Percentiles rank a stretch among this genome's conserved stretches.
These are phyloP conservation scores for Kockovaella imperatae DNA, from an alignment of 768 basidiomycete genomes.

Conservation along the genomic window DNA sequence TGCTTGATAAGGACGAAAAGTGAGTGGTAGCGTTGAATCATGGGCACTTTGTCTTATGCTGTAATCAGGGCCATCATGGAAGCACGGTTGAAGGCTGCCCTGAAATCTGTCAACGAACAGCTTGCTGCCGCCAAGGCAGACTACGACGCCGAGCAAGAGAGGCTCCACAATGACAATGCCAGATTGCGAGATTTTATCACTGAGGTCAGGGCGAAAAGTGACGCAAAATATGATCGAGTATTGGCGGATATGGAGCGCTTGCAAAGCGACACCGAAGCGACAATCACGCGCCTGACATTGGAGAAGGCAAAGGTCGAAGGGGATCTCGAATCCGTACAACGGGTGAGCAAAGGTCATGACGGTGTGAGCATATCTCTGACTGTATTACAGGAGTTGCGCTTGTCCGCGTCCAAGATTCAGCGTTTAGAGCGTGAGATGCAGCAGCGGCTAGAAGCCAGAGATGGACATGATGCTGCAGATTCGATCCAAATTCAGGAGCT, in stretches of 20 bases:
- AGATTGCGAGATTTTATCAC: slow-evolving; percentile 19
- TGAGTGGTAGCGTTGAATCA: too few relatives aligned
- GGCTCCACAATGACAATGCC: slow-evolving; percentile 19
- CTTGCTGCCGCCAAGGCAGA: slow-evolving; percentile 24
- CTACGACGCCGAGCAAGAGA: slow-evolving; percentile 12
- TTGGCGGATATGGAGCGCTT: too few relatives aligned
- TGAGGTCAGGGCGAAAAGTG: slow-evolving; percentile 1
- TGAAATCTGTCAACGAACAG: slow-evolving; percentile 22
- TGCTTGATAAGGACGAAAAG: too few relatives aligned
- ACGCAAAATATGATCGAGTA: not conserved
- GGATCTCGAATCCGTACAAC: too few relatives aligned
- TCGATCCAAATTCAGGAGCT: not conserved
- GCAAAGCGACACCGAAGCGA: too few relatives aligned
- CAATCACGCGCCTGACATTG: too few relatives aligned
- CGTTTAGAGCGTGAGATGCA: not conserved
- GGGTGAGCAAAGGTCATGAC: too few relatives aligned
- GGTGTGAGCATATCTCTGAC: not conserved
- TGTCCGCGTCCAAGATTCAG: not conserved
- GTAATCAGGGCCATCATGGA: too few relatives aligned
- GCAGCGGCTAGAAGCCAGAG: not conserved
- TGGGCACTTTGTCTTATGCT: too few relatives aligned
- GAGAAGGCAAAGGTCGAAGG: too few relatives aligned
- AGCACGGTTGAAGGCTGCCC: slow-evolving; percentile 15
- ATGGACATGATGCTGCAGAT: not conserved
- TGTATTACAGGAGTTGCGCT: slow-evolving; percentile 5